These are phyloP conservation scores for Neofusicoccum cordaticola DNA, from an alignment of 2,329 filamentous ascomycete species.

Conservation along the genomic window DNA sequence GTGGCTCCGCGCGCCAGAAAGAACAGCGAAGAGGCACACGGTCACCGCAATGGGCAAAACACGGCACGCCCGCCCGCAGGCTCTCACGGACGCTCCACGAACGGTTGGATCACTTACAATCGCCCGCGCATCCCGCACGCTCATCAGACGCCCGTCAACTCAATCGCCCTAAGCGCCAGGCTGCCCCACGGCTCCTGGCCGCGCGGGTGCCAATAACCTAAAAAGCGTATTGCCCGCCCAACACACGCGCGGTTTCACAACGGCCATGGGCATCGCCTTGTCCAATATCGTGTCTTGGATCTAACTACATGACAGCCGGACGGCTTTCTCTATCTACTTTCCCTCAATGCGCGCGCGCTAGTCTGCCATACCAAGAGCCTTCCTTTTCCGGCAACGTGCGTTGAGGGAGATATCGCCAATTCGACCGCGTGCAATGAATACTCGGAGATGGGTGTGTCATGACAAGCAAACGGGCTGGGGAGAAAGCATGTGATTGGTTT, in stretches of 20 bases:
- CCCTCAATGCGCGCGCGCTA: conserved; percentile 7
- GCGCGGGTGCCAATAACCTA: background rate
- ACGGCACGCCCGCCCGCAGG: background rate
- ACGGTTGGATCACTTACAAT: no score
- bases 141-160: background rate
- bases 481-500: background rate
- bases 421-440: conserved; percentile 3
- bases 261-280: background rate
- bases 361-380: conserved; percentile 8
- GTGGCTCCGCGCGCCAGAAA: background rate
- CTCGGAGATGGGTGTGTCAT: background rate
- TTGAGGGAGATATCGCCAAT: conserved; percentile 3
- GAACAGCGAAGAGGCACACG: background rate
- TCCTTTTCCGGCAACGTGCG: conserved; percentile 11
- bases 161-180: background rate
- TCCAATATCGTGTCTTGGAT: conserved; percentile 1
- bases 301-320: conserved; percentile 4
- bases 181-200: no score
- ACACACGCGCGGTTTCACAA: background rate
- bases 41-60: background rate
- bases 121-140: background rate
- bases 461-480: conserved; percentile 9
- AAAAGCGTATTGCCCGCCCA: background rate
- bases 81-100: background rate
- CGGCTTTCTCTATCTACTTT: conserved; percentile 12